A percentile compares a stretch with the other conserved stretches of the same genome.
Conservation (phyloP, 306 rosid species). For the Quercus bicolor region DNA sequence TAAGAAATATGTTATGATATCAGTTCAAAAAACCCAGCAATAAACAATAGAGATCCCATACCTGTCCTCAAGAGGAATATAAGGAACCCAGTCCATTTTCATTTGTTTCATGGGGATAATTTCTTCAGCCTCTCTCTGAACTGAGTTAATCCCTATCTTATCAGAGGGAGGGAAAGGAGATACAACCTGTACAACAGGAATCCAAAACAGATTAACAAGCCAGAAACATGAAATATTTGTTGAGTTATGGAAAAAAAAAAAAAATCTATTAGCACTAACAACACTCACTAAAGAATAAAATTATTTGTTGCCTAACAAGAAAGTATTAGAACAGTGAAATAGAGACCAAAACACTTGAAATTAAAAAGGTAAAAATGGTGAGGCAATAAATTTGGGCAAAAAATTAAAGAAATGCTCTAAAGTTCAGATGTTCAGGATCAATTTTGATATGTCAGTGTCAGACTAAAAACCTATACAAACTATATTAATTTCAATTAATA, state of each 20-base stretch:
- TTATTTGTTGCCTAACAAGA: background rate
- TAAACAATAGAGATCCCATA: slow-evolving; percentile 19
- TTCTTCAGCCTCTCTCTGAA: slow-evolving; percentile 88
- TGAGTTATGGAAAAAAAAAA: background rate
- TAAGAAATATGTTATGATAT: slow-evolving; percentile 4
- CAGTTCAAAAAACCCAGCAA: background rate
- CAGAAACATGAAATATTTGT: background rate
- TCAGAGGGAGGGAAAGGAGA: slow-evolving; percentile 90
- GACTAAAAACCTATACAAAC: background rate
- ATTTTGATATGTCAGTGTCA: background rate
- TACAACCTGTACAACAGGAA: slow-evolving; percentile 44
- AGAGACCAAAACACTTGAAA: background rate
- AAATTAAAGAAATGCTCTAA: background rate
- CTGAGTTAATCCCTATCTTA: slow-evolving; percentile 85
- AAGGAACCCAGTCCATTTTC: slow-evolving; percentile 99
- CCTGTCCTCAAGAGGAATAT: slow-evolving; percentile 66
- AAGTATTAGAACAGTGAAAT: background rate
- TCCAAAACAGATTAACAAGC: background rate
- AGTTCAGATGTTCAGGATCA: background rate
- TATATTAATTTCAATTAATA: background rate
- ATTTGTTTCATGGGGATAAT: slow-evolving; percentile 91
- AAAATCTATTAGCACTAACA: background rate
- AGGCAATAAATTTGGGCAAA: background rate
- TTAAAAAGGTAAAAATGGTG: background rate
- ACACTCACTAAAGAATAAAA: background rate